Evolutionary conservation across 108 stramenopile genomes (phyloP), one percentile per base, ranked within the genome.

Genomic region (Seminavis robusta): DNA sequence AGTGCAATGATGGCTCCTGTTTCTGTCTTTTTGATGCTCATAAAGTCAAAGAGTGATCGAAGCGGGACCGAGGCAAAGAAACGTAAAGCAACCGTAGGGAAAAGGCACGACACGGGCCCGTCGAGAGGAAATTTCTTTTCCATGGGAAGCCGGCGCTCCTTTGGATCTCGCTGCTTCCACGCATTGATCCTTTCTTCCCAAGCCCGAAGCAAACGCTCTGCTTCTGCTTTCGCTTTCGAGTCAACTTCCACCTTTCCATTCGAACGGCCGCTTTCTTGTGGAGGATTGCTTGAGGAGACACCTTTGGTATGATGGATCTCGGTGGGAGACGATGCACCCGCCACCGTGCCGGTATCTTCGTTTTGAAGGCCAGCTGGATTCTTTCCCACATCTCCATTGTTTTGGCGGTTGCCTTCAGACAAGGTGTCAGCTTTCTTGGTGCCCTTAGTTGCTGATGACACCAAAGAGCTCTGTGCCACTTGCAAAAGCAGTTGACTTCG

Each of bases 21-120:
- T 38, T 79, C 77, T 0, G 77, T 79, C 32, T 58, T 70, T 30
- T 48, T 61, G 6, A 62, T 31, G 9, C 44, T 21, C 13, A 74
- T 33, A 33, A 79, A 71, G 2, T 70, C 48, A 9, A 50, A 59
- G 17, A 47, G 42, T 8, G 59, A 41, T 33, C 47, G 36, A 4
- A 79, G 49, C 7, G 47, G 30, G 4, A 65, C 59, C 1, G 73
- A 61, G 21, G 42, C 42, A 15, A 74, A 33, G 43, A 79, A 79
- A 24, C 71, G 59, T 8, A 26, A 59, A 10, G 58, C 56, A 20
- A 54, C 50, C 2, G 4, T 34, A 2, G 77, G 59, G 15, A 79
- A 44, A 2, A 79, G 44, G 19, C 31, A 42, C 1, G 71, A 61
- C 19, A 79, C 37, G 0, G 77, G 61, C 10, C 77, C 77, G 46